Evolutionary conservation across 2,329 filamentous ascomycete genomes (phyloP).

Genomic region (Seiridium cupressi): DNA sequence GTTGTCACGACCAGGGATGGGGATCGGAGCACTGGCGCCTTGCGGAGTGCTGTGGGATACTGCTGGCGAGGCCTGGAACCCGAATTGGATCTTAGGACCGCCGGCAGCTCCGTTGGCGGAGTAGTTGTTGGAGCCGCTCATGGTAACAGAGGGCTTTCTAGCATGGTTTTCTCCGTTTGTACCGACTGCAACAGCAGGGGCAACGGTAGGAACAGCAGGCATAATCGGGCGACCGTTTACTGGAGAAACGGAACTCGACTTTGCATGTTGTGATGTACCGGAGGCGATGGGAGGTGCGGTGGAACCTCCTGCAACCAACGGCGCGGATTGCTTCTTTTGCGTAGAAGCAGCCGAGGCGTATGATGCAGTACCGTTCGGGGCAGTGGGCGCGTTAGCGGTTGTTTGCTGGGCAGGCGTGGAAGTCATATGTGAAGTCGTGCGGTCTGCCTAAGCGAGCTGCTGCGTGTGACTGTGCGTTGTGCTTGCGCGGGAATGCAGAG

Average conservation of each 20-base stretch:
- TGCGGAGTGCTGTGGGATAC: conserved; percentile 67
- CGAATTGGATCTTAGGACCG: conserved; percentile 73
- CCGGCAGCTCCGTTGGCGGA: conserved; percentile 67
- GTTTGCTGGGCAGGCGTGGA: conserved; percentile 56
- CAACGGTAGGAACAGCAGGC: conserved; percentile 61
- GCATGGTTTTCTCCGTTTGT: conserved; percentile 78
- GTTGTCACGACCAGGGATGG: conserved; percentile 56
- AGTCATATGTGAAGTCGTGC: conserved; percentile 52
- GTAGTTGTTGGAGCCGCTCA: conserved; percentile 76
- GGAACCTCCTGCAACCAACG: conserved; percentile 59
- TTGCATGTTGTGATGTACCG: conserved; percentile 59
- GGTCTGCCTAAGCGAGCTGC: conserved; percentile 11
- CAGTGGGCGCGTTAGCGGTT: conserved; percentile 55
- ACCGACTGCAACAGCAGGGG: conserved; percentile 44
- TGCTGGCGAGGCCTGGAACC: conserved; percentile 69
- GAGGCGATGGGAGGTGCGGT: conserved; percentile 53
- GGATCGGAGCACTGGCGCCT: conserved; percentile 53
- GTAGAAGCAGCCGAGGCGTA: conserved; percentile 67
- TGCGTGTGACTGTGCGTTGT: conserved; percentile 14
- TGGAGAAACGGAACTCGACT: conserved; percentile 68
- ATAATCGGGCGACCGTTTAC: conserved; percentile 82
- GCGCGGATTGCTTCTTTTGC: conserved; percentile 59
- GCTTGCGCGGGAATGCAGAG: too few relatives aligned
- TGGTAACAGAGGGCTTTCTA: conserved; percentile 87
- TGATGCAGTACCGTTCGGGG: conserved; percentile 56